phyloP scores from a whole-genome alignment of 1,284 basidiomycete species.

The Butyriboletus appendiculatus region DNA sequence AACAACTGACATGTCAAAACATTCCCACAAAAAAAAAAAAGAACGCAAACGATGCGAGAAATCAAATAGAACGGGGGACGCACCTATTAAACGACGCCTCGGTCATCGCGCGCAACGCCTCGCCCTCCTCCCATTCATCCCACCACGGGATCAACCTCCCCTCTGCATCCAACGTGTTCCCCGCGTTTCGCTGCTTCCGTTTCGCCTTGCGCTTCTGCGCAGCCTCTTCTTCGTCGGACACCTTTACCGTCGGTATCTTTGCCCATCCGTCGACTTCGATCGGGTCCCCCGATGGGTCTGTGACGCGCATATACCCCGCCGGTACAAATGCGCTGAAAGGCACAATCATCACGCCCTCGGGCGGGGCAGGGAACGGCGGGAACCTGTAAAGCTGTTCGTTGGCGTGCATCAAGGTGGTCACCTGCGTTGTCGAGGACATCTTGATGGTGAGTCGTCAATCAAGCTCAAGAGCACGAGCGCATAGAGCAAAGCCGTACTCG shows the following conservation, averaged over 20 bases:
- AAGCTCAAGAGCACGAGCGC: not conserved
- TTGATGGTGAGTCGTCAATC: not conserved
- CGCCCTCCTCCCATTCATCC: constrained; percentile 51
- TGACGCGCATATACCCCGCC: constrained; percentile 33
- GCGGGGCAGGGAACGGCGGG: constrained; percentile 49
- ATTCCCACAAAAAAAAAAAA: not conserved
- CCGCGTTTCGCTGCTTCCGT: constrained; percentile 28
- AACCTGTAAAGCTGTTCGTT: constrained; percentile 25
- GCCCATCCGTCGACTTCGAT: constrained; percentile 43
- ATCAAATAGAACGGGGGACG: not conserved
- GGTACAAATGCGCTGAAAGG: constrained; percentile 45
- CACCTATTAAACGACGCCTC: constrained; percentile 37
- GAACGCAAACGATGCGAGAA: not conserved
- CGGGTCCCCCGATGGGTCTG: constrained; percentile 16
- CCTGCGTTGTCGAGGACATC: not conserved
- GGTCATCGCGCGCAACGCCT: constrained; percentile 33
- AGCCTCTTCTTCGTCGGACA: constrained; percentile 40
- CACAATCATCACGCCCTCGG: constrained; percentile 40
- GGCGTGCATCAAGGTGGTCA: not conserved
- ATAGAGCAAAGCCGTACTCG: too few species aligned
- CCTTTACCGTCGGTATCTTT: constrained; percentile 45
- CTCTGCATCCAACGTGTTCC: constrained; percentile 26
- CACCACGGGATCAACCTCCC: constrained; percentile 42
- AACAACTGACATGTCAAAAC: not conserved
- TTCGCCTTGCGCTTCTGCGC: constrained; percentile 34